A percentile compares a stretch with the other conserved stretches of the same genome.
phyloP scores from a whole-genome alignment of 331 rosid genomes.

The Acacia concinna region DNA sequence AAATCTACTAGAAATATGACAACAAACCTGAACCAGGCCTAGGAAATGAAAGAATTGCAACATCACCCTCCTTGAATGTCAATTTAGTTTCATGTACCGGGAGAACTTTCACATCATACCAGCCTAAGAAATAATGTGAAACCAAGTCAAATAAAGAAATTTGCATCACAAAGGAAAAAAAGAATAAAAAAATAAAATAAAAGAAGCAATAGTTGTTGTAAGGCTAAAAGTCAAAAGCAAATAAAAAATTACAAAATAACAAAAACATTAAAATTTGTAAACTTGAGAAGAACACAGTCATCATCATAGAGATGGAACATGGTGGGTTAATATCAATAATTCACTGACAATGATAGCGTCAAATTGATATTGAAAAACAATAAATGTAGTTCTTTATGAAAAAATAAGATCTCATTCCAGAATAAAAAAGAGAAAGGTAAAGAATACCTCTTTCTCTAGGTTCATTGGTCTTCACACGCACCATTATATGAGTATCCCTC shows the following conservation, averaged over 20 bases:
- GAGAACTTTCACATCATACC: conserved; percentile 94
- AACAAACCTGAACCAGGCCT: conserved; percentile 92
- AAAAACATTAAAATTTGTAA: background rate
- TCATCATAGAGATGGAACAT: background rate
- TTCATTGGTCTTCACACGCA: conserved; percentile 85
- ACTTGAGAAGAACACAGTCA: background rate
- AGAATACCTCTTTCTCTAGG: conserved; percentile 91
- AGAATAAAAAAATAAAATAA: background rate
- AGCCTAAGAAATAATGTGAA: conserved; percentile 53
- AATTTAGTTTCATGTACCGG: conserved; percentile 87
- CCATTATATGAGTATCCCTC: conserved; percentile 86
- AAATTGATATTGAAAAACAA: background rate
- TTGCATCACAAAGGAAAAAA: background rate
- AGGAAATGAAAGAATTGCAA: conserved; percentile 88
- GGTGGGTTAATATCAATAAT: background rate
- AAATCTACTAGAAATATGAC: conserved; percentile 1
- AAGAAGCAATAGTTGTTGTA: background rate
- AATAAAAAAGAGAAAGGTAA: background rate
- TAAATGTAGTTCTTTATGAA: background rate
- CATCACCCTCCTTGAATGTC: conserved; percentile 99
- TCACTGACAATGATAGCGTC: background rate
- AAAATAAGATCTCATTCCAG: background rate
- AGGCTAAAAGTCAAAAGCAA: background rate
- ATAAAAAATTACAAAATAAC: background rate
- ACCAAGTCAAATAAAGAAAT: conserved; percentile 5